Percentiles rank a stretch among this genome's conserved stretches.
These are phyloP conservation scores for Larix kaempferi DNA, from an alignment of 75 land plant species.

Conservation along the genomic window DNA sequence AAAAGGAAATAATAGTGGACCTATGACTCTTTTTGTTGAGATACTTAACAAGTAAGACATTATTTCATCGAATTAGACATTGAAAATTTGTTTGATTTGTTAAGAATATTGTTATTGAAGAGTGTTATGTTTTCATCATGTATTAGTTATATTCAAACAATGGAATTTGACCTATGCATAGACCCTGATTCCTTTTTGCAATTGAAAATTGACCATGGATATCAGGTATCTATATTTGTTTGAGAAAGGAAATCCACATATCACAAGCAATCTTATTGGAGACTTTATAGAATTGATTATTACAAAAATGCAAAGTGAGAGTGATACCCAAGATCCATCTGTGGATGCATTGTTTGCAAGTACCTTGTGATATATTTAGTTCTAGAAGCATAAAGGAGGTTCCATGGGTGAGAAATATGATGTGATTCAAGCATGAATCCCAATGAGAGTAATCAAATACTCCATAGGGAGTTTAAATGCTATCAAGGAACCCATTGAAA, in stretches of 20 bases:
- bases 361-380: constrained; percentile 87
- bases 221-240: constrained; percentile 93
- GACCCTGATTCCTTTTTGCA: background rate
- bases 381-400: constrained; percentile 93
- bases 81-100: background rate
- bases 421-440: constrained; percentile 53
- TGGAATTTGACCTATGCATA: background rate
- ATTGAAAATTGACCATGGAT: background rate
- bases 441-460: too few species aligned
- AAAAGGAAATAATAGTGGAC: constrained; percentile 81
- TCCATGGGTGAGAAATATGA: constrained; percentile 80
- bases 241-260: constrained; percentile 89
- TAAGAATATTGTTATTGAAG: too few species aligned
- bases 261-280: constrained; percentile 67
- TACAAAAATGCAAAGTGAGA: constrained; percentile 79
- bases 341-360: constrained; percentile 82
- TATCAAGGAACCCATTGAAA: background rate
- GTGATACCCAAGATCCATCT: constrained; percentile 48
- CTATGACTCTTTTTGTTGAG: constrained; percentile 90
- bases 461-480: background rate
- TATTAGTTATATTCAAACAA: background rate
- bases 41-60: constrained; percentile 87
- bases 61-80: background rate
- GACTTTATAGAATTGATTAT: constrained; percentile 79
- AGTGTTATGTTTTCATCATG: background rate